Evolutionary conservation across 257 asterid species (phyloP).

Genomic region (Nemophila menziesii): DNA sequence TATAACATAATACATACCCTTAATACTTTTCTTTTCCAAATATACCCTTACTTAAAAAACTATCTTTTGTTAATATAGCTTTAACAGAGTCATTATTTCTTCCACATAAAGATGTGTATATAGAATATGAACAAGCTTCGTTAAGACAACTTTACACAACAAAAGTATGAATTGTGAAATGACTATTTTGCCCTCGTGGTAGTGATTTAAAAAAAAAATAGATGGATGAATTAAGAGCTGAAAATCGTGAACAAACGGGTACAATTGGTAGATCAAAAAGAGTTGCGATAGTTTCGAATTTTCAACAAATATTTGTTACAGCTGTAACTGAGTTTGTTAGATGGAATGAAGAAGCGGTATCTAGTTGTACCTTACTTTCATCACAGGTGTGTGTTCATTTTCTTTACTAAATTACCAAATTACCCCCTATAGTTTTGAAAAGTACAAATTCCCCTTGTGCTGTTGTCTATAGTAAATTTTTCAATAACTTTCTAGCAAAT

Average conservation of each 20-base stretch:
- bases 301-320: conserved; percentile 87
- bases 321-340: conserved; percentile 93
- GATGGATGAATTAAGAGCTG: conserved; percentile 91
- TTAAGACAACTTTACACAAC: conserved; percentile 80
- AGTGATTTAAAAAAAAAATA: conserved; percentile 5
- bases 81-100: conserved; percentile 88
- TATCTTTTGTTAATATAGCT: conserved; percentile 38
- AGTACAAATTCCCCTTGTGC: too few relatives aligned
- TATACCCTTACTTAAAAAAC: conserved; percentile 1
- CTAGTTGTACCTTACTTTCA: conserved; percentile 72
- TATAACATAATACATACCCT: too few relatives aligned
- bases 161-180: conserved; percentile 36
- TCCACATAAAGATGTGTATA: conserved; percentile 75
- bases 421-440: too few relatives aligned
- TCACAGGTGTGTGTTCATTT: conserved; percentile 86
- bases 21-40: too few relatives aligned
- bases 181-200: conserved; percentile 13
- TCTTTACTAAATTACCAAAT: too few relatives aligned
- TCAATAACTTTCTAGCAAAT: too few relatives aligned
- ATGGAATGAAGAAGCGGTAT: conserved; percentile 96
- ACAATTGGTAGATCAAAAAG: conserved; percentile 95
- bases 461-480: too few relatives aligned
- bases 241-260: conserved; percentile 72
- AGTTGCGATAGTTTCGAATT: conserved; percentile 68
- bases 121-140: conserved; percentile 93